Base-by-base conservation (phyloP, 305 asterid species). In the Rubia tinctorum region DNA sequence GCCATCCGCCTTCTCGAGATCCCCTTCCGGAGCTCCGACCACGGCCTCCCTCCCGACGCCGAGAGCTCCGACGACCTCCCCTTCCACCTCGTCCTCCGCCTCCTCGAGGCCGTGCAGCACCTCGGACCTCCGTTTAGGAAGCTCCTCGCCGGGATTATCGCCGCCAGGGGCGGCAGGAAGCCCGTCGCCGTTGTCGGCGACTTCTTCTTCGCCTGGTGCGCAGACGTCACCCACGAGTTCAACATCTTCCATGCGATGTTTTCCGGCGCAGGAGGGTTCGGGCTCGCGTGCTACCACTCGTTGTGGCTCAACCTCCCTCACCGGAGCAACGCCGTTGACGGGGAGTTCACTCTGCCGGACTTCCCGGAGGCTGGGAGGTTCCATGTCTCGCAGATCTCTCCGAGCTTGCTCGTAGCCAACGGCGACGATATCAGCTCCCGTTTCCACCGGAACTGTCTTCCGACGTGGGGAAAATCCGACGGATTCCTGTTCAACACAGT, bases 231-330 rank as follows among this genome's bases (percentile, higher is more conserved):
- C 0, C 90, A 76, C 49, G 88, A 86, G 27, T 78, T 84, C 30
- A 88, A 79, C 43, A 58, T 86, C 30, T 81, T 77, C 15, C 90
- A 84, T 61, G 78, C 84, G 6, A 77, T 82, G 43, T 88, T 86
- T 43, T 75, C 84, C 59, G 79, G 80, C 5, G 72, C 83, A 8
- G 82, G 89, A 0, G 89, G 86, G 53, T 82, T 76, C 72, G 93
- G 90, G 13, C 76, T 88, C 78, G 90, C 89, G 1, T 84, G 90
- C 68, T 82, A 76, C 71, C 82, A 87, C 75, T 83, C 93, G 67
- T 68, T 78, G 78, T 87, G 96, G 96, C 53, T 86, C 34, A 83
- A 79, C 71, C 73, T 89, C 51, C 96, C 96, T 17, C 93, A 83
- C n/a, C 78, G 73, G 25, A 25, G 74, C 40, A 62, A 71, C 56